Percentiles rank a stretch among this genome's conserved stretches.
Evolutionary conservation across 441 rosid genomes (phyloP).

Genomic region (Theobroma grandiflorum): DNA sequence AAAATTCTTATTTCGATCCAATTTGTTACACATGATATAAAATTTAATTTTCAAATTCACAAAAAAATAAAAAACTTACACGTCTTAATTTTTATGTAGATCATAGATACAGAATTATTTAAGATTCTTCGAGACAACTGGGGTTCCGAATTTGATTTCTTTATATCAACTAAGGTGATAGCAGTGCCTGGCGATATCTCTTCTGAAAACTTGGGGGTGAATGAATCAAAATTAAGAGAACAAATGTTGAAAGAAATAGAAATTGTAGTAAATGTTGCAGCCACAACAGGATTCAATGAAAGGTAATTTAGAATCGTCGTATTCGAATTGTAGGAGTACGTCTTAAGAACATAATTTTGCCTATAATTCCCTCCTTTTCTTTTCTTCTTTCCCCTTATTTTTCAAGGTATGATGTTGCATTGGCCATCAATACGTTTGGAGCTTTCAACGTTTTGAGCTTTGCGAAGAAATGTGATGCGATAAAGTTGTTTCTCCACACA

Average conservation of each 20-base stretch:
- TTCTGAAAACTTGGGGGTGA: slow-evolving; percentile 37
- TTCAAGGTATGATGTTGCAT: slow-evolving; percentile 45
- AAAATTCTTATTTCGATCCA: not conserved
- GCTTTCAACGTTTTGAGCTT: slow-evolving; percentile 46
- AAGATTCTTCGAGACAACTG: slow-evolving; percentile 30
- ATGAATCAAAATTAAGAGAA: slow-evolving; percentile 26
- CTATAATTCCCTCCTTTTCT: not conserved
- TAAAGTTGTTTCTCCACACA: slow-evolving; percentile 46
- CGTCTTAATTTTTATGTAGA: not conserved
- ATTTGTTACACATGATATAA: not conserved
- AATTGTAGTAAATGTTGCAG: slow-evolving; percentile 42
- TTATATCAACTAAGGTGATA: slow-evolving; percentile 33
- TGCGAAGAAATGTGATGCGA: slow-evolving; percentile 45
- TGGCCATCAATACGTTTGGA: slow-evolving; percentile 49
- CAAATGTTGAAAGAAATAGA: slow-evolving; percentile 37
- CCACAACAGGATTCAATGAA: slow-evolving; percentile 43
- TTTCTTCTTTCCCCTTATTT: not conserved
- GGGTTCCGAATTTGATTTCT: slow-evolving; percentile 26
- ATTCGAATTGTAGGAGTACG: not conserved
- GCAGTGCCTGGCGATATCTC: slow-evolving; percentile 42
- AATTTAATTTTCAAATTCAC: not conserved
- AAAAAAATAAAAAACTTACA: no score
- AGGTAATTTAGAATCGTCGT: slow-evolving; percentile 26
- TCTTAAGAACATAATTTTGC: not conserved
- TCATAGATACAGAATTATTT: slow-evolving; percentile 40